Evolutionary conservation across 805 yeast genomes (phyloP), one percentile per base, ranked within the genome.

Genomic region (Suhomyces tanzawaensis): DNA sequence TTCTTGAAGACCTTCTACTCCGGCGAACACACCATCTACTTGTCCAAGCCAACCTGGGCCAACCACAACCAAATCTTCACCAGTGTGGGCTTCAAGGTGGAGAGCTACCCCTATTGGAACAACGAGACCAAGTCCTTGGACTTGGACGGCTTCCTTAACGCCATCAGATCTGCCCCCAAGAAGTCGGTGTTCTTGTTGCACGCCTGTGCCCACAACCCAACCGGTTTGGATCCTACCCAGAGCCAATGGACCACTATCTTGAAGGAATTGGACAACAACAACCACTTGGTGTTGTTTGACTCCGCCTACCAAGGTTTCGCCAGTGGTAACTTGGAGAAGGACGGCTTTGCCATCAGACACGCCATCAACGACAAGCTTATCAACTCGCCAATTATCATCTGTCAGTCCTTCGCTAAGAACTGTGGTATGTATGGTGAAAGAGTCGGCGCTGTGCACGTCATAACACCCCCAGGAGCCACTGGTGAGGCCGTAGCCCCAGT

Each of bases 281-380:
- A 76, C 37, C 95, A 88, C 64, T 74, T 91, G 53, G 87, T 88
- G 4, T 65, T 91, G 45, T 90, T 93, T 56, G 99, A 91, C 66
- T 80, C 89, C 44, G 98, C 98, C 16, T 91, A 93, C 72, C 98
- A 91, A 69, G 99, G 99, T 4, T 91, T 91, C 60, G 96, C 98
- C 19, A 77, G 90, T 30, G 98, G 98, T 39, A 80, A 84, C 52
- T 74, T 88, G 49, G 82, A 75, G 47, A 74, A 77, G 43, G 99
- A 91, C 54, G 91, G 95, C 7, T 86, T 77, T 71, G 88, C 97
- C 17, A 79, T 84, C 39, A 73, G 89, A 48, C 66, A 72, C 35
- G 89, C 88, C 45, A 71, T 82, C 36, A 49, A 59, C 42, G 47
- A 55, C 39, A 57, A 58, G 32, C 37, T 42, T 12, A 46, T 66